Conservation (phyloP, 495 filamentous ascomycete genomes). For the Cercophora samala region DNA sequence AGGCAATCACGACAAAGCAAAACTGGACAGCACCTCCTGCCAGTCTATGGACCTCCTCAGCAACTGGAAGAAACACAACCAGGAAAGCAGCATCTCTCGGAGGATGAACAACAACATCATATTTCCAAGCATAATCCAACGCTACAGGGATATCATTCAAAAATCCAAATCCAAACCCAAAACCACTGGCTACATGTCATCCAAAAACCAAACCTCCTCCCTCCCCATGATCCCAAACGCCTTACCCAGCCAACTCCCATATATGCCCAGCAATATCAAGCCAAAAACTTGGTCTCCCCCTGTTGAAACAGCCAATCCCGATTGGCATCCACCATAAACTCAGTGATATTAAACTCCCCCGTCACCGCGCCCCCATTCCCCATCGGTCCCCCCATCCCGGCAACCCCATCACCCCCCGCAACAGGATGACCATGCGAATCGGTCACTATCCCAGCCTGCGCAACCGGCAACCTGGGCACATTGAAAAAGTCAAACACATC, state of each 20-base stretch:
- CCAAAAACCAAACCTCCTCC: background rate
- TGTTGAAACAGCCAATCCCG: slow-evolving; percentile 61
- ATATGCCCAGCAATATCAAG: background rate
- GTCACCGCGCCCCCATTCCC: slow-evolving; percentile 13
- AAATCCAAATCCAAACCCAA: background rate
- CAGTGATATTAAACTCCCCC: slow-evolving; percentile 61
- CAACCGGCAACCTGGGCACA: slow-evolving; percentile 66
- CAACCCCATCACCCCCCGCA: background rate
- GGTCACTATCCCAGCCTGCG: slow-evolving; percentile 18
- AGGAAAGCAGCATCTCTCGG: too few species aligned
- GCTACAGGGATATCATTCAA: slow-evolving; percentile 14
- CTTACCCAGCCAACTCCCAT: too few species aligned
- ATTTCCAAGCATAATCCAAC: background rate
- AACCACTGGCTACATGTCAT: background rate
- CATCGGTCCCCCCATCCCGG: slow-evolving; percentile 3
- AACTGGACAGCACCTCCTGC: too few species aligned
- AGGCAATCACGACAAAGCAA: too few species aligned
- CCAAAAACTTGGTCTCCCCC: slow-evolving; percentile 29
- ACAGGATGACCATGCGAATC: background rate
- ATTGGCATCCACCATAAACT: slow-evolving; percentile 63
- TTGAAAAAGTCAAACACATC: slow-evolving; percentile 95
- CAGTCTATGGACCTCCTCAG: too few species aligned
- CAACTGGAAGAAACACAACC: too few species aligned
- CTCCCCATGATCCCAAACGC: slow-evolving; percentile 2
- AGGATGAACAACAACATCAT: background rate